A percentile compares a stretch with the other conserved stretches of the same genome.
Conservation (phyloP, 2,329 filamentous ascomycete genomes). For the Colletotrichum theobromicola region DNA sequence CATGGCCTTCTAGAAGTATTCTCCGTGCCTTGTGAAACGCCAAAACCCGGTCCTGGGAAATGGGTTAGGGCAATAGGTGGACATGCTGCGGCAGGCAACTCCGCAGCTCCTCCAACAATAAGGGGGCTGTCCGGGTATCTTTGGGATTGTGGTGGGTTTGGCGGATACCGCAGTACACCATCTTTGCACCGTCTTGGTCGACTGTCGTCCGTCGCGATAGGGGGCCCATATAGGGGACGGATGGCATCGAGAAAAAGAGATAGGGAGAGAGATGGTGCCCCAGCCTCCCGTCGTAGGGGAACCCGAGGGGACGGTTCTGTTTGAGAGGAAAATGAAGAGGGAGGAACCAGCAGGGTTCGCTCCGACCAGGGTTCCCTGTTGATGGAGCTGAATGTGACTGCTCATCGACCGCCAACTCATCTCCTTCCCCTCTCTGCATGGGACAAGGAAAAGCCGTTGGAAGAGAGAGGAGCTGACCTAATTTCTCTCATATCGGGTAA, state of each 20-base stretch:
- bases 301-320: slow-evolving; percentile 18
- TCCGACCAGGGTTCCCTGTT: slow-evolving; percentile 8
- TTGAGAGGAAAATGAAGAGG: slow-evolving; percentile 15
- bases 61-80: background rate
- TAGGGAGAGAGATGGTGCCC: slow-evolving; percentile 1
- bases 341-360: slow-evolving; percentile 10
- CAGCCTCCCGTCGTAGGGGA: slow-evolving; percentile 11
- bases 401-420: slow-evolving; percentile 21
- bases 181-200: background rate
- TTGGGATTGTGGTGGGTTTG: background rate
- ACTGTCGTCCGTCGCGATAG: background rate
- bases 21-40: slow-evolving; percentile 2
- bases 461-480: background rate
- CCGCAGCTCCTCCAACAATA: background rate
- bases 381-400: slow-evolving; percentile 11
- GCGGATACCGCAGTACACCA: background rate
- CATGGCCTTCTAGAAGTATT: slow-evolving; percentile 20
- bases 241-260: background rate
- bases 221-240: background rate
- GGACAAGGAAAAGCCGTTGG: background rate
- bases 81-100: slow-evolving; percentile 1
- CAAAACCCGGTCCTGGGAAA: background rate
- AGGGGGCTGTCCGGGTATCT: background rate
- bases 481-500: slow-evolving; percentile 14
- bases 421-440: slow-evolving; percentile 10